Conservation (phyloP, 768 basidiomycete genomes). For the Suillus discolor region DNA sequence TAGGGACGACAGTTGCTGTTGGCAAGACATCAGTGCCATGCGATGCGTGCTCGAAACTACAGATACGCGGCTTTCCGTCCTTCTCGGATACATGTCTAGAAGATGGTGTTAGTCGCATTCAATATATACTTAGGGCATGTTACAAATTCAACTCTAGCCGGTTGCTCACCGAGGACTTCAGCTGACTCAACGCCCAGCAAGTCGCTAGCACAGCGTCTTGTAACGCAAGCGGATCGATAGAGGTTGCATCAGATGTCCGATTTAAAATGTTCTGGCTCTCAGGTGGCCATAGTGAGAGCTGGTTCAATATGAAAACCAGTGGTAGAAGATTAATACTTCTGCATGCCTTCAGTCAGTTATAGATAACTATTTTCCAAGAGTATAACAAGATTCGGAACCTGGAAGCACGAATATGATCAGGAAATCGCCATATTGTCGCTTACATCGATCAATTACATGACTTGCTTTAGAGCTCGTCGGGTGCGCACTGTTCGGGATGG, state of each 20-base stretch:
- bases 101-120: not conserved
- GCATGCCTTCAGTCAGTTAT: not conserved
- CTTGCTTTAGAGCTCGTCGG: not conserved
- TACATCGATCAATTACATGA: not conserved
- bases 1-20: not conserved
- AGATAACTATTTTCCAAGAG: not conserved
- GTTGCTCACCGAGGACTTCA: not conserved
- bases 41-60: not conserved
- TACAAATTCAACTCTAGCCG: not conserved
- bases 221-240: not conserved
- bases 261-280: not conserved
- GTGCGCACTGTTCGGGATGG: not conserved
- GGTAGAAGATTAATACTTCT: not conserved
- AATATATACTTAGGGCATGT: not conserved
- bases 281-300: not conserved
- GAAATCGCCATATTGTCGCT: not conserved
- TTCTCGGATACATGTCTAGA: slow-evolving; percentile 1
- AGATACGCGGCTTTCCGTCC: not conserved
- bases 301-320: not conserved
- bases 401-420: not conserved
- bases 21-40: slow-evolving; percentile 1
- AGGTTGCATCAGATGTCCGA: not conserved
- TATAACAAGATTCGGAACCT: not conserved
- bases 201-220: not conserved
- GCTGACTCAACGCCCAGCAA: not conserved